These are phyloP conservation scores for Cercospora sp. DNA, from an alignment of 2,329 filamentous ascomycete genomes.

Conservation along the genomic window DNA sequence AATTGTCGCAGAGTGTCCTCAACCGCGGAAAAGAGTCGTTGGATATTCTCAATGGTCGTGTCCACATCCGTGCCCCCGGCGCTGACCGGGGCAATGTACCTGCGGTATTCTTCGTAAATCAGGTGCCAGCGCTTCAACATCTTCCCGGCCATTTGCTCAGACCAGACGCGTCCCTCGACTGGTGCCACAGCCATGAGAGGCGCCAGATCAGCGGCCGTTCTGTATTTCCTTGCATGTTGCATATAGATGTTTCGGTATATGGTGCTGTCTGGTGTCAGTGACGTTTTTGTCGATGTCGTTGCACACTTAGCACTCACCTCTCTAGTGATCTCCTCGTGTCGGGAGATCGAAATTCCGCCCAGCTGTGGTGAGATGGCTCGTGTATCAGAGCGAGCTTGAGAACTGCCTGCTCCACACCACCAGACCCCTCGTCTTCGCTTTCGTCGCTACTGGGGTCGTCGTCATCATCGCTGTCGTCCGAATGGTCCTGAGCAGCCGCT, in stretches of 20 bases:
- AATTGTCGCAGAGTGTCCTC: conserved; percentile 13
- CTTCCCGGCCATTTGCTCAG: conserved; percentile 2
- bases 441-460: conserved; percentile 11
- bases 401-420: conserved; percentile 7
- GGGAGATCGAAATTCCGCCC: conserved; percentile 1
- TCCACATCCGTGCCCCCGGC: conserved; percentile 16
- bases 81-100: neutral
- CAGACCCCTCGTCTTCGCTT: conserved; percentile 12
- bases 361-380: conserved; percentile 13
- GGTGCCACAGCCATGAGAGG: conserved; percentile 5
- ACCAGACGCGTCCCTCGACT: conserved; percentile 14
- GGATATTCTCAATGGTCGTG: conserved; percentile 16
- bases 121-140: conserved; percentile 13
- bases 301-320: neutral
- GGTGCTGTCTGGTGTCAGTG: conserved; percentile 14
- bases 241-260: conserved; percentile 1
- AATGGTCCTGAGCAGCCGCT: neutral
- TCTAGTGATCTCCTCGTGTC: conserved; percentile 3
- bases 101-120: conserved; percentile 1
- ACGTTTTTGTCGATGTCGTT: neutral
- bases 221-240: conserved; percentile 2
- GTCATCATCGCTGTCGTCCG: conserved; percentile 14
- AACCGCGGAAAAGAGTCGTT: conserved; percentile 18
- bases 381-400: conserved; percentile 7
- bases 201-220: neutral